A percentile compares a stretch with the other conserved stretches of the same genome.
These are phyloP conservation scores for Rosa lucieae DNA, from an alignment of 306 rosid species.

Conservation along the genomic window DNA sequence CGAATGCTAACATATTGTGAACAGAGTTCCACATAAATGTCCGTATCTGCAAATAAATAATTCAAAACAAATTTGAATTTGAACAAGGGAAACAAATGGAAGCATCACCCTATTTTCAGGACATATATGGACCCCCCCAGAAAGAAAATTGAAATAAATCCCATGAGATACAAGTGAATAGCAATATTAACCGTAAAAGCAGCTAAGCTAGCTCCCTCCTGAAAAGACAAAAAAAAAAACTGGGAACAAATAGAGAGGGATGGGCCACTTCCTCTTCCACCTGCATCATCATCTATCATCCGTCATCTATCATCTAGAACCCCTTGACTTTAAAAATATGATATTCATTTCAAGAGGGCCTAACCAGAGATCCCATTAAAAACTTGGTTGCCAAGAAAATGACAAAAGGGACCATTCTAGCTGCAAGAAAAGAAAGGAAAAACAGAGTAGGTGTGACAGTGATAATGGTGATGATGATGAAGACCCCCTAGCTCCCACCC, in stretches of 20 bases:
- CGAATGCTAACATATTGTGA: too few relatives aligned
- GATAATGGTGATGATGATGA: neutral
- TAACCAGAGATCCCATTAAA: constrained; percentile 1
- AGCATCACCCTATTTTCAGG: too few relatives aligned
- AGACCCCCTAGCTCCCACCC: constrained; percentile 26
- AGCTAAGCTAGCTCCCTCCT: constrained; percentile 11
- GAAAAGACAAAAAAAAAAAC: neutral
- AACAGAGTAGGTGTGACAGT: constrained; percentile 33
- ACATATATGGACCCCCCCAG: too few relatives aligned
- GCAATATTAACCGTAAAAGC: constrained; percentile 11
- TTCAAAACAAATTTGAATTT: too few relatives aligned
- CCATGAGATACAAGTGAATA: neutral
- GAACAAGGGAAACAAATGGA: too few relatives aligned
- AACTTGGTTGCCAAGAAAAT: constrained; percentile 34
- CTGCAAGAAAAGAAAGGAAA: neutral
- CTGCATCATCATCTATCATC: neutral
- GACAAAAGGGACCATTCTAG: neutral
- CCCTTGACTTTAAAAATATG: constrained; percentile 41
- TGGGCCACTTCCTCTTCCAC: constrained; percentile 21
- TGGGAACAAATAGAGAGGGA: constrained; percentile 1
- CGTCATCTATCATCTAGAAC: constrained; percentile 20
- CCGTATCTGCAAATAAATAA: too few relatives aligned
- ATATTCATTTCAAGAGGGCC: neutral
- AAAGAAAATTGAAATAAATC: neutral
- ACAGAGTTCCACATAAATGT: too few relatives aligned